Base-by-base conservation (phyloP, 495 filamentous ascomycete genomes). In the Letharia lupina region DNA sequence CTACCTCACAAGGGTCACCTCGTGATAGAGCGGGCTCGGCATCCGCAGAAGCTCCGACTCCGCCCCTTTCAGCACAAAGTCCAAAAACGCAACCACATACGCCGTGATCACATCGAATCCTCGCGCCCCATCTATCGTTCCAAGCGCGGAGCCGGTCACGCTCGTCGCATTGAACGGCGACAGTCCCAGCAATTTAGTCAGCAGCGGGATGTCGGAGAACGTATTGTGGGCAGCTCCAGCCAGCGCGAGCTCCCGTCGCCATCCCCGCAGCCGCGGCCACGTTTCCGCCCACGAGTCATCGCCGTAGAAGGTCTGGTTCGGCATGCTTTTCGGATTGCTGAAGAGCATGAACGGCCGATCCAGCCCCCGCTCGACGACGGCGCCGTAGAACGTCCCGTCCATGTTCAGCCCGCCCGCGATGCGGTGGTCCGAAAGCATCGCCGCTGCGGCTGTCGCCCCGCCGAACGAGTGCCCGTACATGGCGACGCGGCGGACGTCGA, bases 331-430 rank as follows among this genome's bases (percentile, higher is more conserved):
- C 4, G 16, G 8, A 9, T 18, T 8, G 16, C n/a, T 56, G 52
- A 56, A 35, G 13, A 78, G 33, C 23, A 76, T 20, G 59, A 77
- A 77, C 40, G 75, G 75, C 8, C 59, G 45, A 23, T 60, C 56
- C 9, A 74, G 62, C 3, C 70, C 73, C 47, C 54, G 52, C 7
- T 70, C 8, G 35, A 73, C 33, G 37, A 75, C 66, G 4, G 70
- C 37, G 0, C 75, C 78, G 60, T 69, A 78, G 56, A 81, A 61
- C 0, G 64, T 62, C 0, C 83, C 82, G 64, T 84, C 83, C 44
- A 83, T 65, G 63, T 82, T 78, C 15, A 82, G 63, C 2, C 78
- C 84, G 3, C 75, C 82, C 5, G 65, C 48, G 60, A 85, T 69
- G 0, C 77, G 73, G 20, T 64, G 45, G 35, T 84, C 80, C 15